Conservation (phyloP, 306 rosid species). For the Cucumis hystrix region DNA sequence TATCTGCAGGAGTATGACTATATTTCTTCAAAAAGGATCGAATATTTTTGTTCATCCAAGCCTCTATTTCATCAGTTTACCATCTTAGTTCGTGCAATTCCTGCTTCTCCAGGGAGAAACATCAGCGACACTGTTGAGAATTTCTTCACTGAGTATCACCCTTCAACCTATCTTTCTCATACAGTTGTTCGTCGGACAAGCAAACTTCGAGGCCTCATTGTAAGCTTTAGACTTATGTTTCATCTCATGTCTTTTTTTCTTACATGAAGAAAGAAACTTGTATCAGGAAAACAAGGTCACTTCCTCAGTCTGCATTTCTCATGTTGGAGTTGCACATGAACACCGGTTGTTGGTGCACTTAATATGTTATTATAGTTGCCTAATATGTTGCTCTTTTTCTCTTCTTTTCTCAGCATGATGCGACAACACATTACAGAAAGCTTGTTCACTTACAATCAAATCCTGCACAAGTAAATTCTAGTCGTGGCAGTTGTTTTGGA, state of each 20-base stretch:
- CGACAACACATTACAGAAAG: constrained; percentile 33
- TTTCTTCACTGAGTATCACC: constrained; percentile 64
- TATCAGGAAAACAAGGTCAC: background rate
- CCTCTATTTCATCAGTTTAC: constrained; percentile 93
- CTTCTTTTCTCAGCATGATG: constrained; percentile 36
- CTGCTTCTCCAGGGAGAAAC: constrained; percentile 30
- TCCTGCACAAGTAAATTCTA: constrained; percentile 21
- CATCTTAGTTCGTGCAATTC: constrained; percentile 63
- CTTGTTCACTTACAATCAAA: constrained; percentile 34
- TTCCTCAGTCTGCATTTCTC: background rate
- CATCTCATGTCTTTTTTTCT: constrained; percentile 2
- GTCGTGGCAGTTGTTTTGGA: constrained; percentile 33
- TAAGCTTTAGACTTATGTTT: constrained; percentile 22
- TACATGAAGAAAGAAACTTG: constrained; percentile 4
- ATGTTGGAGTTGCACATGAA: constrained; percentile 1
- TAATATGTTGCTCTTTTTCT: constrained; percentile 2
- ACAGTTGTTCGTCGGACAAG: constrained; percentile 52
- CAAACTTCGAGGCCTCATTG: constrained; percentile 49
- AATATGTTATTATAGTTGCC: background rate
- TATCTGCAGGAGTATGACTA: constrained; percentile 65
- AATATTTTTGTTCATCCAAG: constrained; percentile 62
- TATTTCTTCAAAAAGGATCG: constrained; percentile 54
- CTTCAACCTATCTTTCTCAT: constrained; percentile 67
- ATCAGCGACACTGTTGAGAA: constrained; percentile 50
- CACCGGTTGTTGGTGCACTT: constrained; percentile 10